phyloP scores from a whole-genome alignment of 1,139 yeast genomes.

The Saccharomyces hybrid region DNA sequence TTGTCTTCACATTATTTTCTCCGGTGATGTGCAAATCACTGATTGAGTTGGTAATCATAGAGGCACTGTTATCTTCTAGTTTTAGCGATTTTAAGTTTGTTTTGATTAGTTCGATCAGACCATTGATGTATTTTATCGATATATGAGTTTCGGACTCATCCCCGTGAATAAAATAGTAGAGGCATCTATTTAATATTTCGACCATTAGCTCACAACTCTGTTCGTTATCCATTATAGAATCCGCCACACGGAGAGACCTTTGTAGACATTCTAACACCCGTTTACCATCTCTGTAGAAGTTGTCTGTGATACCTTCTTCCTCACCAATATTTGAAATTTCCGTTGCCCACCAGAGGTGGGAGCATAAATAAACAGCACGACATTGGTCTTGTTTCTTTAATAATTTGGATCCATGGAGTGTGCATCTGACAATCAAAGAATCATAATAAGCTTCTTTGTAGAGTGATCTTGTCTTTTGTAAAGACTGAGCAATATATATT shows the following conservation, averaged over 20 bases:
- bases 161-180: conserved; percentile 81
- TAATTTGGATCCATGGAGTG: conserved; percentile 80
- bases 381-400: conserved; percentile 93
- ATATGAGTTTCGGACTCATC: conserved; percentile 64
- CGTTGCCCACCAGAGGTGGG: conserved; percentile 93
- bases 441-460: conserved; percentile 44
- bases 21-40: conserved; percentile 6
- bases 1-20: not conserved
- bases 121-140: conserved; percentile 69
- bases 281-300: conserved; percentile 42
- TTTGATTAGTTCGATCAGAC: conserved; percentile 75
- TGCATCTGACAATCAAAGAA: conserved; percentile 72
- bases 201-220: conserved; percentile 74
- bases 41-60: conserved; percentile 16
- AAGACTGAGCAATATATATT: conserved; percentile 56
- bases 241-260: conserved; percentile 80
- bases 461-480: conserved; percentile 33
- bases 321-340: conserved; percentile 47
- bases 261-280: conserved; percentile 63
- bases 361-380: conserved; percentile 77
- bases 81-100: conserved; percentile 60
- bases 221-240: conserved; percentile 60
- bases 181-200: conserved; percentile 78
- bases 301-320: conserved; percentile 38
- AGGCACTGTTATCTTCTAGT: conserved; percentile 26